A percentile compares a stretch with the other conserved stretches of the same genome.
Conservation (phyloP, 169 alveolate genomes). For the Cystoisospora suis region DNA sequence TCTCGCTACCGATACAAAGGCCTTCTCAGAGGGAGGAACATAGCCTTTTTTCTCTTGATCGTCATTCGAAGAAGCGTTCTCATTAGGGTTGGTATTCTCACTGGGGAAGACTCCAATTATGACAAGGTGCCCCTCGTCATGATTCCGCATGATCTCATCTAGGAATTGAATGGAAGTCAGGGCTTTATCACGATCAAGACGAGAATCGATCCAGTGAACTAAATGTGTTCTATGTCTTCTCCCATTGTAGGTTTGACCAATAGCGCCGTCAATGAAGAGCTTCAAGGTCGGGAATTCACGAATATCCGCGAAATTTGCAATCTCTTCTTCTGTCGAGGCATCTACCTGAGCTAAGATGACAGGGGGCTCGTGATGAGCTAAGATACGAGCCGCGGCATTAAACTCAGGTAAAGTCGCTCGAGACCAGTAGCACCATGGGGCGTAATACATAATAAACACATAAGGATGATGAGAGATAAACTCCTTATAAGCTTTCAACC, state of each 20-base stretch:
- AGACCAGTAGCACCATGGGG: slow-evolving; percentile 70
- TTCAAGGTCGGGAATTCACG: slow-evolving; percentile 66
- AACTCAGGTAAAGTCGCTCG: slow-evolving; percentile 54
- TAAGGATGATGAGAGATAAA: slow-evolving; percentile 41
- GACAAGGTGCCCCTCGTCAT: slow-evolving; percentile 48
- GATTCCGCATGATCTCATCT: slow-evolving; percentile 33
- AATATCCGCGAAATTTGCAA: slow-evolving; percentile 52
- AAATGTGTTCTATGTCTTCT: slow-evolving; percentile 86
- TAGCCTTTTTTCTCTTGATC: slow-evolving; percentile 30
- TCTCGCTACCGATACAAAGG: slow-evolving; percentile 57
- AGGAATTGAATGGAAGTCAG: slow-evolving; percentile 24
- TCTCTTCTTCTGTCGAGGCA: slow-evolving; percentile 52
- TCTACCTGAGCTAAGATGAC: slow-evolving; percentile 52
- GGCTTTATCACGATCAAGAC: slow-evolving; percentile 58
- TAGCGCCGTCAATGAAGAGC: slow-evolving; percentile 63
- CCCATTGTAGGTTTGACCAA: slow-evolving; percentile 75
- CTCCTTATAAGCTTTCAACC: slow-evolving; percentile 1
- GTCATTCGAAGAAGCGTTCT: too few species aligned
- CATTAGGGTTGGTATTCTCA: too few species aligned
- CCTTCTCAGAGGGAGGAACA: slow-evolving; percentile 18
- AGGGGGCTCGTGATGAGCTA: slow-evolving; percentile 63
- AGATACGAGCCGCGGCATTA: slow-evolving; percentile 49
- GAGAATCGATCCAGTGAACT: slow-evolving; percentile 81
- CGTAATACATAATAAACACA: slow-evolving; percentile 59
- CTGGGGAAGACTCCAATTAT: slow-evolving; percentile 43